A percentile compares a stretch with the other conserved stretches of the same genome.
Conservation (phyloP, 2,329 filamentous ascomycete species). For the Ciborinia camelliae region DNA sequence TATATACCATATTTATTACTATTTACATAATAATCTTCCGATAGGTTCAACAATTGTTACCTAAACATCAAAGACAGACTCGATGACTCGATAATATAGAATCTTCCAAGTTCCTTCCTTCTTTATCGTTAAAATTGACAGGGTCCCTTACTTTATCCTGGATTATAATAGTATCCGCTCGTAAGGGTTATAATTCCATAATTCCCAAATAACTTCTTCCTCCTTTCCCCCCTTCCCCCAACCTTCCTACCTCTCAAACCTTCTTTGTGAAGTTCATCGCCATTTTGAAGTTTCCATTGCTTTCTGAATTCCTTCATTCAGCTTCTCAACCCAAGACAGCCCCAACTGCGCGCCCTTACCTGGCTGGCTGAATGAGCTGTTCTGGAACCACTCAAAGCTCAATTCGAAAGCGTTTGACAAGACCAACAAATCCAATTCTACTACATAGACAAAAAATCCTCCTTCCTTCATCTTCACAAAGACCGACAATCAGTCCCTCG, state of each 20-base stretch:
- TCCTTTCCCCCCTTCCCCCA: not conserved
- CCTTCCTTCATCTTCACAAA: slow-evolving; percentile 1
- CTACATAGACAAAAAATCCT: slow-evolving; percentile 1
- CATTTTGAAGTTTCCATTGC: not conserved
- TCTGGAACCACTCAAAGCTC: slow-evolving; percentile 8
- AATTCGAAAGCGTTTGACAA: slow-evolving; percentile 10
- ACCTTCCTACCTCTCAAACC: not conserved
- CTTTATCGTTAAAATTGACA: too few species aligned
- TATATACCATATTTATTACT: too few species aligned
- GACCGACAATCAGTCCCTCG: slow-evolving; percentile 1
- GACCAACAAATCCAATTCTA: slow-evolving; percentile 5
- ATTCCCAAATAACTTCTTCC: not conserved
- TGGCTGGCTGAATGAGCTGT: slow-evolving; percentile 17
- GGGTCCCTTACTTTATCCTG: too few species aligned
- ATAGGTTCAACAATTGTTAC: too few species aligned
- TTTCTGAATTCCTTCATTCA: not conserved
- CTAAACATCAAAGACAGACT: too few species aligned
- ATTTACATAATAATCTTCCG: too few species aligned
- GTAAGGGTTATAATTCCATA: too few species aligned
- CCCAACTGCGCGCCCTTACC: not conserved
- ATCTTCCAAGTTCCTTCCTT: too few species aligned
- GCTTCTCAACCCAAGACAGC: not conserved
- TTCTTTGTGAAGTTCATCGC: not conserved
- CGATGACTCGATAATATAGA: too few species aligned
- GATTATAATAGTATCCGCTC: too few species aligned